A percentile compares a stretch with the other conserved stretches of the same genome.
Evolutionary conservation across 768 basidiomycete species (phyloP).

Genomic region (Pisolithus marmoratus): DNA sequence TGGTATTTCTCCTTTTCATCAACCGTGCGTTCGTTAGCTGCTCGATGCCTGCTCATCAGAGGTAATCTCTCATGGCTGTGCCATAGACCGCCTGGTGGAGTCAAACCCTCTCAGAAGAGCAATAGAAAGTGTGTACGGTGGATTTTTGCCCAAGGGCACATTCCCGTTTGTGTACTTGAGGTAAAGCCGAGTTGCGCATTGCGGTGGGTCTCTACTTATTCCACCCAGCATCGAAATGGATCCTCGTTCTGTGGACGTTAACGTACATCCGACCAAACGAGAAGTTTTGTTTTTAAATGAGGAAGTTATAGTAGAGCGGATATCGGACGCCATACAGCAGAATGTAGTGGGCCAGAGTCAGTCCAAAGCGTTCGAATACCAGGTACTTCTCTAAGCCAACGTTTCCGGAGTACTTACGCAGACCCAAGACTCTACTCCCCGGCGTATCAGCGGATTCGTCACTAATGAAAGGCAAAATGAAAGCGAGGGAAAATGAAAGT

Average conservation of each 20-base stretch:
- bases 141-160: conserved; percentile 82
- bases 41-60: not conserved
- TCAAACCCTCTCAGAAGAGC: conserved; percentile 82
- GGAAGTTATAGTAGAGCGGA: conserved; percentile 72
- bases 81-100: conserved; percentile 84
- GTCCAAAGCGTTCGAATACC: conserved; percentile 68
- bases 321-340: conserved; percentile 68
- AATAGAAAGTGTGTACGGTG: conserved; percentile 79
- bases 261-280: conserved; percentile 96
- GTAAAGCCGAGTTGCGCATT: conserved; percentile 34
- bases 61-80: not conserved
- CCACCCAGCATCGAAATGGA: conserved; percentile 67
- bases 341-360: conserved; percentile 57
- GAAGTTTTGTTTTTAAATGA: conserved; percentile 95
- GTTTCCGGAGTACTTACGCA: conserved; percentile 1
- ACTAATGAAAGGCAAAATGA: conserved; percentile 14
- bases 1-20: conserved; percentile 84
- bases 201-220: not conserved
- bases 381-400: conserved; percentile 34
- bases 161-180: conserved; percentile 93
- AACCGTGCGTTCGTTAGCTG: conserved; percentile 58
- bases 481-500: conserved; percentile 37
- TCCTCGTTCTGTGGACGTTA: conserved; percentile 88
- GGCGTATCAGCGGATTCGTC: conserved; percentile 37
- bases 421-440: conserved; percentile 51